Evolutionary conservation across 352 stramenopile species (phyloP), one percentile per base, ranked within the genome.

Genomic region (Sclerospora graminicola): DNA sequence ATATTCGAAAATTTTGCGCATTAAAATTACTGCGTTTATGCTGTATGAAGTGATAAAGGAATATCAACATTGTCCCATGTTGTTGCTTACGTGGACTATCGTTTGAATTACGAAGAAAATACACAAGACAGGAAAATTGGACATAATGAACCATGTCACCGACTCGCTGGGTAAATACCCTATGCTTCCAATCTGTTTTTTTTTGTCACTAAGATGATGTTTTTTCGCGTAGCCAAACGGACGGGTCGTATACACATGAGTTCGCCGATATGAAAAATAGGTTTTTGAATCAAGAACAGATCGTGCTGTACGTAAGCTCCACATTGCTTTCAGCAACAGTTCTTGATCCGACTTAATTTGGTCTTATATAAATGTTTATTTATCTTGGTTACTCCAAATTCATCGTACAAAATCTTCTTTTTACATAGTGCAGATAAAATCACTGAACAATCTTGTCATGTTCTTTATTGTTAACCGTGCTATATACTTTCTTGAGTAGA

Each of bases 381-480:
- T n/a, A n/a, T n/a, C n/a, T n/a, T n/a, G n/a, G n/a, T n/a, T n/a
- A n/a, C n/a, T n/a, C n/a, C n/a, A n/a, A n/a, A n/a, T n/a, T n/a
- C n/a, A n/a, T n/a, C 69, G 11, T 49, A 84, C 60, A 85, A 84
- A 42, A 75, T 86, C 31, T 89, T 89, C 38, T n/a, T n/a, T n/a
- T n/a, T n/a, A n/a, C n/a, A n/a, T n/a, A 73, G 51, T 10, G 55
- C 76, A 41, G 60, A 72, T 87, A 38, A 42, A 37, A 42, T 24
- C n/a, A 28, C 13, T 27, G 35, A 18, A n/a, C 9, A 13, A 13
- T 33, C 10, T 13, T 13, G 10, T 13, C 4, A 5, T 33, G n/a
- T n/a, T 33, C 28, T 13, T 33, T n/a, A 5, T 4, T 15, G 9
- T 5, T 15, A 4, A 13, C 9, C 4, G 28, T 33, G 28, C 11